Percentiles rank a stretch among this genome's conserved stretches.
These are phyloP conservation scores for Citrus sinensis DNA, from an alignment of 345 rosid species.

Conservation along the genomic window DVS_A1.0 CM039168.1:28593001-28593500, in stretches of 20 bases:
- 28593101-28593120: conserved; percentile 4
- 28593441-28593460: background rate
- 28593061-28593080: background rate
- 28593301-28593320: background rate
- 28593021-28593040: background rate
- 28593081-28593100: background rate
- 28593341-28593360: background rate
- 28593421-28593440: background rate
- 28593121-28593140: background rate
- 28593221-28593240: background rate
- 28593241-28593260: background rate
- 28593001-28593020: background rate
- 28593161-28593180: background rate
- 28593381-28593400: background rate
- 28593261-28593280: background rate
- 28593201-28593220: background rate
- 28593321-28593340: background rate
- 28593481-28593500: background rate
- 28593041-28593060: background rate
- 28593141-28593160: background rate
- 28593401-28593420: background rate
- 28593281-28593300: background rate
- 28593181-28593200: background rate
- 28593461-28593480: background rate
- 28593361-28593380: background rate